phyloP scores from a whole-genome alignment of 2,329 filamentous ascomycete genomes.

The Microthyrium microscopicum region DNA sequence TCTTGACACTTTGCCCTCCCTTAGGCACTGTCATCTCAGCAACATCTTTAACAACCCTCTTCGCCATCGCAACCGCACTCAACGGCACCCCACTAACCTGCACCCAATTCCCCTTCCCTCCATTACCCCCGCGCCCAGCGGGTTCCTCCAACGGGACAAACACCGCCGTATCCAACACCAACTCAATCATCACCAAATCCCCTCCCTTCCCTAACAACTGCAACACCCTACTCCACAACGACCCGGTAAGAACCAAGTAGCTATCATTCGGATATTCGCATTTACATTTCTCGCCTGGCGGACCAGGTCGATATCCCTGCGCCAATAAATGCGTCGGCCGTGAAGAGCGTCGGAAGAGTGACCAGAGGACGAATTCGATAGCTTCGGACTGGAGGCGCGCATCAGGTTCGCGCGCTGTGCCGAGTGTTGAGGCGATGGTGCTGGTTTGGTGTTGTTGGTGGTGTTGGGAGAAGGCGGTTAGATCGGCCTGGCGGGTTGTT shows the following conservation, averaged over 20 bases:
- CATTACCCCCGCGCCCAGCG: slow-evolving; percentile 35
- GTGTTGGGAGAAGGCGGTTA: slow-evolving; percentile 29
- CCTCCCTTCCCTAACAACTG: slow-evolving; percentile 57
- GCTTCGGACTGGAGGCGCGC: slow-evolving; percentile 25
- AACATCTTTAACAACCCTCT: too few relatives aligned
- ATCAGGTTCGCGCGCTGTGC: slow-evolving; percentile 16
- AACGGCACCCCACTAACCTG: too few relatives aligned
- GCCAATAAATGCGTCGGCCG: slow-evolving; percentile 63
- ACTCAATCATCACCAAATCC: slow-evolving; percentile 58
- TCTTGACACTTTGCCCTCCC: too few relatives aligned
- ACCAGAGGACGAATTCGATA: slow-evolving; percentile 44
- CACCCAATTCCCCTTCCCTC: too few relatives aligned
- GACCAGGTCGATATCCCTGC: slow-evolving; percentile 55
- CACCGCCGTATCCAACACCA: slow-evolving; percentile 62
- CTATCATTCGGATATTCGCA: slow-evolving; percentile 51
- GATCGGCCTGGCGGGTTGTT: slow-evolving; percentile 19
- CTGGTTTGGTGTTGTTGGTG: too few relatives aligned
- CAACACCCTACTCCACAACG: slow-evolving; percentile 62
- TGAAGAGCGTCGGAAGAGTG: slow-evolving; percentile 47
- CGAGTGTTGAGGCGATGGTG: slow-evolving; percentile 16
- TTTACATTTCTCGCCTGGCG: slow-evolving; percentile 54
- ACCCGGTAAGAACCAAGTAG: slow-evolving; percentile 48
- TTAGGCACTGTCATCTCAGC: too few relatives aligned
- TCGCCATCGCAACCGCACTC: too few relatives aligned
- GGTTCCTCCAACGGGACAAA: slow-evolving; percentile 57